These are phyloP conservation scores for Hamigera avellanea DNA, from an alignment of 495 filamentous ascomycete species.

Conservation along the genomic window DNA sequence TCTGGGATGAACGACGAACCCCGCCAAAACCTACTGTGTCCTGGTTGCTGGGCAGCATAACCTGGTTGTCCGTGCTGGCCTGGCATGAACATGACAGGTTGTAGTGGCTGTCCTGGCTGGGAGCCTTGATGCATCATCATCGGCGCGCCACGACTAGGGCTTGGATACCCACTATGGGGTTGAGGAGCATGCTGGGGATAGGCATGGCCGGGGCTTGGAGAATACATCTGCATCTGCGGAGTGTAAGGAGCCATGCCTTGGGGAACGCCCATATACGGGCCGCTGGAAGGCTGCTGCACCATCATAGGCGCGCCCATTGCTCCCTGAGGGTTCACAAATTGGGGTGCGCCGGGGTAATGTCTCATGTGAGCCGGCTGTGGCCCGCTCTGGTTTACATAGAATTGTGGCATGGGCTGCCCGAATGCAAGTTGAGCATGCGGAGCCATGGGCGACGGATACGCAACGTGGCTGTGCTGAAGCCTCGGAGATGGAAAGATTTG, in stretches of 20 bases:
- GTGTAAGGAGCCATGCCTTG: constrained; percentile 47
- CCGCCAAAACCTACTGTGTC: constrained; percentile 48
- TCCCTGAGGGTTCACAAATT: constrained; percentile 54
- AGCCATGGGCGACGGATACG: constrained; percentile 60
- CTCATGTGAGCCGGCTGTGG: constrained; percentile 35
- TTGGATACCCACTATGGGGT: constrained; percentile 70
- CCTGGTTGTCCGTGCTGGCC: constrained; percentile 56
- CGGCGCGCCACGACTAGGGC: constrained; percentile 62
- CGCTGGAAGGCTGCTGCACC: constrained; percentile 60
- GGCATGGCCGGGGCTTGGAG: constrained; percentile 52
- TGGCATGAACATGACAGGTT: constrained; percentile 53
- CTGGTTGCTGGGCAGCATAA: constrained; percentile 50
- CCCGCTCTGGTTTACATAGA: constrained; percentile 54
- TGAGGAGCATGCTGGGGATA: constrained; percentile 53
- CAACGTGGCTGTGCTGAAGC: constrained; percentile 53
- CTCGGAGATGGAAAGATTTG: constrained; percentile 73
- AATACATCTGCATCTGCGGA: constrained; percentile 65
- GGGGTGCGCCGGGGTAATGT: constrained; percentile 38
- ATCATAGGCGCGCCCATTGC: constrained; percentile 67
- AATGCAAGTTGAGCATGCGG: constrained; percentile 57
- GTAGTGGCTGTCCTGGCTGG: constrained; percentile 55
- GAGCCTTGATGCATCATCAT: constrained; percentile 81
- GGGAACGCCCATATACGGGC: constrained; percentile 40
- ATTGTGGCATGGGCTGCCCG: constrained; percentile 60
- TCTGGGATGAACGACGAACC: constrained; percentile 2